Evolutionary conservation across 2,329 filamentous ascomycete genomes (phyloP).

Genomic region (Chrysoporthe puriensis): DNA sequence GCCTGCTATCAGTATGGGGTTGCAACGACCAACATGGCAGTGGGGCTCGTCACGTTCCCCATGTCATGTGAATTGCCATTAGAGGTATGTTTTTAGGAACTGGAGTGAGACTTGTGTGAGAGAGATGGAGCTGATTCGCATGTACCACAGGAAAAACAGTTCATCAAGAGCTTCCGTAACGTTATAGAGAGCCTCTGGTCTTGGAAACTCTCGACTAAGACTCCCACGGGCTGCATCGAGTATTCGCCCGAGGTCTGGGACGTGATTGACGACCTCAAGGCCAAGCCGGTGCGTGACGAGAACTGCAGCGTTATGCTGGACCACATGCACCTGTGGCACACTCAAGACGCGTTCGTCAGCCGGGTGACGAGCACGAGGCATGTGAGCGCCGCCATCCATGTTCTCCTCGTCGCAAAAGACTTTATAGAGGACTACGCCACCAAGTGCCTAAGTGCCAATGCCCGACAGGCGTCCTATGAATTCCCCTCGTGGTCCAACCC

Average conservation of each 20-base stretch:
- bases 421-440: conserved; percentile 10
- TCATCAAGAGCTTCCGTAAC: neutral
- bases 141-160: neutral
- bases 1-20: neutral
- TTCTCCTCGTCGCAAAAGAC: neutral
- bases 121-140: neutral
- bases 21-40: neutral
- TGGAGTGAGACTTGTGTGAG: neutral
- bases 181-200: too few species aligned
- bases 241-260: neutral
- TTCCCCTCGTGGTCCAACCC: neutral
- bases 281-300: neutral
- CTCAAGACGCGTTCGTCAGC: neutral
- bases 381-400: neutral
- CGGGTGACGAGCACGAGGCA: neutral
- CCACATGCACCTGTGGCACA: neutral
- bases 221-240: neutral
- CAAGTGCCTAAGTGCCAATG: neutral
- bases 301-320: neutral
- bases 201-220: too few species aligned
- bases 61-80: neutral
- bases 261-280: neutral
- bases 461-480: neutral
- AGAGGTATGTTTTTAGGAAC: neutral
- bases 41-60: conserved; percentile 1